Evolutionary conservation across 768 basidiomycete genomes (phyloP), one percentile per base, ranked within the genome.

Genomic region (Lactifluus subvellereus): DNA sequence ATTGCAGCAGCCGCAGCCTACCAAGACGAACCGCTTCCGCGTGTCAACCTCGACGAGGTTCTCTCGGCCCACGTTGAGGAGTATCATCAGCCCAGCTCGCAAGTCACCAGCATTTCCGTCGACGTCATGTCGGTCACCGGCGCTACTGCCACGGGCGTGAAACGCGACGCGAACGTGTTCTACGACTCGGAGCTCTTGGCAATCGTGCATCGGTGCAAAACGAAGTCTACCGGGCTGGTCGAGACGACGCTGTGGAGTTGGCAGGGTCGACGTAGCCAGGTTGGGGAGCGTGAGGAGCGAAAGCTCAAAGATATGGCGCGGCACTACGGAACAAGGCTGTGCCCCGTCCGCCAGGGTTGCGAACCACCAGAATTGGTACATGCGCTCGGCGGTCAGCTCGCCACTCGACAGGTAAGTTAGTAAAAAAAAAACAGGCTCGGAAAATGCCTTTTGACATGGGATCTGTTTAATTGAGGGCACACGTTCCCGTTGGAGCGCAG

Each of bases 221-320:
- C 81, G 0, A 83, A 76, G 59, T 75, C 79, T n/a, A 84, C 73
- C 38, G 86, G 87, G 13, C 77, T 93, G 16, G 89, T 84, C 4
- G 77, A 78, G 30, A 91, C 86, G 6, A 80, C 78, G 22, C 80
- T 93, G 18, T 93, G 89, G 89, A 82, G 81, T 22, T 94, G 91
- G 91, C 74, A 77, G 18, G 91, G 91, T 0, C 82, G 78, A 57
- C 76, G 76, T 43, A 78, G 81, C 51, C 75, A 72, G 22, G 67
- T 80, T 35, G 82, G 82, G 1, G 84, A 87, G 53, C 76, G 75
- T 51, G 91, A 91, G 66, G 81, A 83, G 68, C 79, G 74, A 59
- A 92, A 89, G 69, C 68, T 89, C 42, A 77, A 80, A 47, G 90
- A 91, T 57, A 76, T 94, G 6, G 86, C 87, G 7, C 82, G 83